Conservation (phyloP, 1,284 basidiomycete genomes). For the Sanghuangporus baumii region DNA sequence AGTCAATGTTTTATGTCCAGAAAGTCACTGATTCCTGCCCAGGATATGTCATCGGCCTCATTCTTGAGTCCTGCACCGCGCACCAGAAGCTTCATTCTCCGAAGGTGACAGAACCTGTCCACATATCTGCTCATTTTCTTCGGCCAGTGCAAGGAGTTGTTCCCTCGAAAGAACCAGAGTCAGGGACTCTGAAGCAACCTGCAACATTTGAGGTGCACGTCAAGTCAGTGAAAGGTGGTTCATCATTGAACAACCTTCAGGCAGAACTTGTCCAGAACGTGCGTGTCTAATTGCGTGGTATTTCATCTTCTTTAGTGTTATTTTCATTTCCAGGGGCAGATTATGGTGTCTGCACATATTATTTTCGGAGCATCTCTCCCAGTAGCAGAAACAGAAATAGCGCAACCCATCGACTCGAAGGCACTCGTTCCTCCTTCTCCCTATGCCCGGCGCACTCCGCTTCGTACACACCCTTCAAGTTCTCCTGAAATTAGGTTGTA, state of each 20-base stretch:
- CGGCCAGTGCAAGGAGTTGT: slow-evolving; percentile 24
- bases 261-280: slow-evolving; percentile 55
- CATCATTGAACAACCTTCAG: slow-evolving; percentile 45
- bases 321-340: slow-evolving; percentile 27
- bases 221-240: slow-evolving; percentile 42
- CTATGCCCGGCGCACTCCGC: not conserved
- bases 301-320: not conserved
- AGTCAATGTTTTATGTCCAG: not conserved
- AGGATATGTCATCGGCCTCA: slow-evolving; percentile 55
- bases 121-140: slow-evolving; percentile 54
- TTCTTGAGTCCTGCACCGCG: slow-evolving; percentile 49
- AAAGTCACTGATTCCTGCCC: not conserved
- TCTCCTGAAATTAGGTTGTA: not conserved
- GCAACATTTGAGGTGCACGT: slow-evolving; percentile 14
- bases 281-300: slow-evolving; percentile 4
- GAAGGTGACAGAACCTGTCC: slow-evolving; percentile 45
- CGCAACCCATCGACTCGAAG: not conserved
- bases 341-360: slow-evolving; percentile 44
- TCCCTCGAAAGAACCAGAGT: not conserved
- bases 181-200: not conserved
- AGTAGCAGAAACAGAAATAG: slow-evolving; percentile 20
- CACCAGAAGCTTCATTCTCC: slow-evolving; percentile 36
- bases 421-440: slow-evolving; percentile 8
- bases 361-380: slow-evolving; percentile 43
- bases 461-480: slow-evolving; percentile 1